A percentile compares a stretch with the other conserved stretches of the same genome.
phyloP scores from a whole-genome alignment of 225 moss, liverwort and hornwort species.

The Physcomitrellopsis africana region DNA sequence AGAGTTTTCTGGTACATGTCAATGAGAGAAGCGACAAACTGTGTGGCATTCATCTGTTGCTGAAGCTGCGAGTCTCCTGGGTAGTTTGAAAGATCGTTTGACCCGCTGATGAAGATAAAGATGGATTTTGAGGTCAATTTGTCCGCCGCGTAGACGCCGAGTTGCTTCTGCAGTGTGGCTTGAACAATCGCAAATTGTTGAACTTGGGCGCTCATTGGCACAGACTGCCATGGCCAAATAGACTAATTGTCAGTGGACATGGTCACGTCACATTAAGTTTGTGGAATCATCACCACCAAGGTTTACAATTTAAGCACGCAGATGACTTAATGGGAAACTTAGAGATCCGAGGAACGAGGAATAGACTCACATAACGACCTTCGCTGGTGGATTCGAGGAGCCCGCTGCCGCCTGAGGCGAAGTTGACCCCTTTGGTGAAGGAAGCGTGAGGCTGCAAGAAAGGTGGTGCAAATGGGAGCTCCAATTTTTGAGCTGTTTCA shows the following conservation, averaged over 20 bases:
- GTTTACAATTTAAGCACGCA: too few relatives aligned
- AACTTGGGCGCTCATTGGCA: slow-evolving; percentile 8
- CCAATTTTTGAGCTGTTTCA: slow-evolving; percentile 44
- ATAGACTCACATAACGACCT: not conserved
- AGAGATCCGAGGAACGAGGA: too few relatives aligned
- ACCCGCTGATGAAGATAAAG: not conserved
- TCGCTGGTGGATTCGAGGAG: slow-evolving; percentile 49
- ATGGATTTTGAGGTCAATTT: slow-evolving; percentile 18
- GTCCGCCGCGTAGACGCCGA: not conserved
- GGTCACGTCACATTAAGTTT: too few relatives aligned
- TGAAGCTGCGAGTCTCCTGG: not conserved
- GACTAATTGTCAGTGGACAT: too few relatives aligned
- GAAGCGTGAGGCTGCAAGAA: slow-evolving; percentile 45
- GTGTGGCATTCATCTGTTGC: slow-evolving; percentile 4
- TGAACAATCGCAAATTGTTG: slow-evolving; percentile 5
- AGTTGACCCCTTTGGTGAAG: slow-evolving; percentile 45
- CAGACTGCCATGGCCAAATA: not conserved
- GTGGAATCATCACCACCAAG: too few relatives aligned
- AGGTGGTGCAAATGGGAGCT: slow-evolving; percentile 48
- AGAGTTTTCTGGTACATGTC: not conserved
- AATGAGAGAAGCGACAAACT: slow-evolving; percentile 1
- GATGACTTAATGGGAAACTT: too few relatives aligned
- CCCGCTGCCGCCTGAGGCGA: slow-evolving; percentile 62
- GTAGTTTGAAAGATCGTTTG: slow-evolving; percentile 2
- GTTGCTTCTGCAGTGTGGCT: slow-evolving; percentile 1